These are phyloP conservation scores for Clavispora vitiphila DNA, from an alignment of 805 yeast species.

Conservation along the genomic window DNA sequence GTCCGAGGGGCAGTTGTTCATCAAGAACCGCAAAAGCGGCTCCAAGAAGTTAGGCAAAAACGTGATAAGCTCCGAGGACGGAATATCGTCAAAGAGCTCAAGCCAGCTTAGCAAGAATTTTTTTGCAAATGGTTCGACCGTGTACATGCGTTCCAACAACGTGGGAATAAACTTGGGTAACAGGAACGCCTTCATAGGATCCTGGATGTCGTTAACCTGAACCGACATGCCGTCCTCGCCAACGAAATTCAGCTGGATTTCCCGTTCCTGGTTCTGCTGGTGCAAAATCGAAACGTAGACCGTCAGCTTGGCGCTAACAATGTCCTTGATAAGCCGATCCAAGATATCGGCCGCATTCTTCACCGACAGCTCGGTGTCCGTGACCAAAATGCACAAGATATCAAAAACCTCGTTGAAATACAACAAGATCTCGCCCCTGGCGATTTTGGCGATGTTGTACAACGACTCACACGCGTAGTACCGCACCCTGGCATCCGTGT, in stretches of 20 bases:
- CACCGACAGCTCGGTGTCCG: conserved; percentile 87
- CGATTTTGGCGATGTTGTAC: conserved; percentile 93
- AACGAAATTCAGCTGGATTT: conserved; percentile 37
- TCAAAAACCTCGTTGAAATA: conserved; percentile 95
- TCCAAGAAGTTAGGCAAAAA: conserved; percentile 87
- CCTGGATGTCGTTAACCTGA: conserved; percentile 57
- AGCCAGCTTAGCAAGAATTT: conserved; percentile 93
- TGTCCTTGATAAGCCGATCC: conserved; percentile 87
- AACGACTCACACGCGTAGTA: conserved; percentile 95
- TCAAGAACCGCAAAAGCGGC: conserved; percentile 70
- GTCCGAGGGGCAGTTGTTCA: conserved; percentile 67
- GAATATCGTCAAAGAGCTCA: conserved; percentile 85
- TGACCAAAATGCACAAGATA: conserved; percentile 81
- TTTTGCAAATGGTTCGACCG: conserved; percentile 87
- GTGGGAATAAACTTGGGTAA: conserved; percentile 85
- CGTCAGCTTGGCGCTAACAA: conserved; percentile 90
- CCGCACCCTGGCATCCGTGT: conserved; percentile 94
- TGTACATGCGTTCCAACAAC: conserved; percentile 85
- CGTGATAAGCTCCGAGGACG: conserved; percentile 81
- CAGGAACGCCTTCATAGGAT: conserved; percentile 67
- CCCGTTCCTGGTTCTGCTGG: conserved; percentile 27
- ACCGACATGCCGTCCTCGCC: conserved; percentile 55
- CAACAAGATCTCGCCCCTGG: conserved; percentile 86
- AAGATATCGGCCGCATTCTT: conserved; percentile 93
- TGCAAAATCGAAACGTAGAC: conserved; percentile 72